phyloP scores from a whole-genome alignment of 768 basidiomycete species.

The Boletus sp. region DNA sequence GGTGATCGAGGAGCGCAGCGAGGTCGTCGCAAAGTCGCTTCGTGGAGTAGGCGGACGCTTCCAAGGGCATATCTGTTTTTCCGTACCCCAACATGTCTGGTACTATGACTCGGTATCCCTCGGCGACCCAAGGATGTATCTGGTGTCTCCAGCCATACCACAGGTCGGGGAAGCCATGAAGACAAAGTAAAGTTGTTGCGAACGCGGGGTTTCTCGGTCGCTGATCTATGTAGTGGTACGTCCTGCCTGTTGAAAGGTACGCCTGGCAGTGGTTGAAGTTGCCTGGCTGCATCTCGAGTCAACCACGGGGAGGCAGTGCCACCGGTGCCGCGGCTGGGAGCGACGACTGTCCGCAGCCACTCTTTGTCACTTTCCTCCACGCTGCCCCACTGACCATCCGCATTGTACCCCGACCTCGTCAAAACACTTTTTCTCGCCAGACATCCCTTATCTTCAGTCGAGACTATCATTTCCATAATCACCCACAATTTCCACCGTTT shows the following conservation, averaged over 20 bases:
- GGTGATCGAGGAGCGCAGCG: slow-evolving; percentile 57
- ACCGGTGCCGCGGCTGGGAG: slow-evolving; percentile 25
- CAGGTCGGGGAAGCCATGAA: slow-evolving; percentile 80
- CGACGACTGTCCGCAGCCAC: slow-evolving; percentile 28
- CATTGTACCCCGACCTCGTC: slow-evolving; percentile 8
- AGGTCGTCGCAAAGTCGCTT: slow-evolving; percentile 61
- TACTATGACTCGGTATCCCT: slow-evolving; percentile 61
- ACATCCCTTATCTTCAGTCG: slow-evolving; percentile 14
- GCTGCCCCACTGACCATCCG: slow-evolving; percentile 16
- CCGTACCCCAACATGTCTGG: slow-evolving; percentile 57
- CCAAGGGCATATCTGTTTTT: slow-evolving; percentile 57
- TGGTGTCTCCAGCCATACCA: slow-evolving; percentile 75
- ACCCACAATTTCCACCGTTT: slow-evolving; percentile 16
- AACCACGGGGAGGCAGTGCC: slow-evolving; percentile 23
- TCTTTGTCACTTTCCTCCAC: slow-evolving; percentile 30
- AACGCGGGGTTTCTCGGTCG: slow-evolving; percentile 41
- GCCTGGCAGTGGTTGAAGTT: slow-evolving; percentile 42
- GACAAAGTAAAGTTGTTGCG: slow-evolving; percentile 54
- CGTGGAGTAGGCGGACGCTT: slow-evolving; percentile 53
- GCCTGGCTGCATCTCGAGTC: slow-evolving; percentile 8
- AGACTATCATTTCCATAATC: slow-evolving; percentile 8
- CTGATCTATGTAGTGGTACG: slow-evolving; percentile 74
- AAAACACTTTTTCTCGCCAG: background rate
- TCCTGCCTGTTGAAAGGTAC: slow-evolving; percentile 53
- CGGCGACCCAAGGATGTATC: slow-evolving; percentile 63